Evolutionary conservation across 345 rosid genomes (phyloP).

Genomic region (Pistacia vera): DNA sequence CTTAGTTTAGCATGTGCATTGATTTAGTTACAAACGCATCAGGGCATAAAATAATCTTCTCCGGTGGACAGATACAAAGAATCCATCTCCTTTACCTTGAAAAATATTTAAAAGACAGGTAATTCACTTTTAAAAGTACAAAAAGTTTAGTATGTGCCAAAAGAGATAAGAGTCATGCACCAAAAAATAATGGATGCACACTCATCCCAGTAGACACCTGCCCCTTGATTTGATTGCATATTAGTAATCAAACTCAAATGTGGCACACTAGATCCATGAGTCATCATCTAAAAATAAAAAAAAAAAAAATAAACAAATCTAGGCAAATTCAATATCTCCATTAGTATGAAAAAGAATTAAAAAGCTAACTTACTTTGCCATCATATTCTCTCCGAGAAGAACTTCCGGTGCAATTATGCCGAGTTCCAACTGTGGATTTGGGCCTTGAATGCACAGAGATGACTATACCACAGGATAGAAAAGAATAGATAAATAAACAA

Average conservation of each 20-base stretch:
- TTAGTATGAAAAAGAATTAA: neutral
- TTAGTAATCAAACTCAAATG: constrained; percentile 18
- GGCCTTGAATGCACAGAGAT: constrained; percentile 86
- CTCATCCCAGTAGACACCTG: constrained; percentile 1
- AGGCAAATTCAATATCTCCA: neutral
- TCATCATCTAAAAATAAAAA: neutral
- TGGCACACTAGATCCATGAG: neutral
- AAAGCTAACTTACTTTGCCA: constrained; percentile 55
- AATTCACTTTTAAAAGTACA: constrained; percentile 12
- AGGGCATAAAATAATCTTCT: constrained; percentile 9
- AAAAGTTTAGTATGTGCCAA: neutral
- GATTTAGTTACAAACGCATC: neutral
- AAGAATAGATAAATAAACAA: constrained; percentile 1
- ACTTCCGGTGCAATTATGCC: constrained; percentile 96
- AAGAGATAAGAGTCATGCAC: constrained; percentile 1
- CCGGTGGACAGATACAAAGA: constrained; percentile 4
- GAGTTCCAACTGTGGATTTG: constrained; percentile 94
- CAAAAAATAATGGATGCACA: constrained; percentile 21
- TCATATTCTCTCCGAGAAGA: constrained; percentile 82
- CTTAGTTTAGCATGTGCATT: constrained; percentile 24
- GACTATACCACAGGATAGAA: constrained; percentile 46
- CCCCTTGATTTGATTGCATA: neutral
- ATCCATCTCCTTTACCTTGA: constrained; percentile 5
- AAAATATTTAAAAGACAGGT: neutral
- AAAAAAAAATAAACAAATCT: too few relatives aligned